A percentile compares a stretch with the other conserved stretches of the same genome.
Evolutionary conservation across 176 grass and related monocot species (phyloP).

Genomic region (Triticum turgidum): DNA sequence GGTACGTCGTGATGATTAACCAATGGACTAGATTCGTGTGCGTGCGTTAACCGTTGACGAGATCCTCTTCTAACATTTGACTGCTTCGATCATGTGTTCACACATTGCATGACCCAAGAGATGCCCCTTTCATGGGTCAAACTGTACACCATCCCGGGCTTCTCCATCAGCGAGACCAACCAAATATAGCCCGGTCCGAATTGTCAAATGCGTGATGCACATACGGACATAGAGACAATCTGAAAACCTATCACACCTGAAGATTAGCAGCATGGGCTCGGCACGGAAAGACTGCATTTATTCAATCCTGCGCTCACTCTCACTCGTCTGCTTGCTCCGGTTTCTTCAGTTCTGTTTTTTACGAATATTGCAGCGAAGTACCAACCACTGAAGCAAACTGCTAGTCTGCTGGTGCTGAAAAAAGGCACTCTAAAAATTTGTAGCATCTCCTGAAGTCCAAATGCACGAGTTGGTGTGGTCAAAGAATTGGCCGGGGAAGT

Average conservation of each 20-base stretch:
- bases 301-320: background rate
- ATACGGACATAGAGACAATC: background rate
- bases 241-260: background rate
- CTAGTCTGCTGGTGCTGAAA: background rate
- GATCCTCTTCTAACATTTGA: slow-evolving; percentile 29
- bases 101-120: slow-evolving; percentile 3
- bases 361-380: background rate
- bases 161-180: slow-evolving; percentile 13
- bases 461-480: slow-evolving; percentile 15
- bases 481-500: slow-evolving; percentile 13
- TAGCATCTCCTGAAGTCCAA: background rate
- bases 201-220: slow-evolving; percentile 26
- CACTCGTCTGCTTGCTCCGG: background rate
- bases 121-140: slow-evolving; percentile 8
- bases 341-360: background rate
- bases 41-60: slow-evolving; percentile 16
- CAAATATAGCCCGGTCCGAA: background rate
- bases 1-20: background rate
- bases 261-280: background rate
- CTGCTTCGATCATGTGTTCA: slow-evolving; percentile 45
- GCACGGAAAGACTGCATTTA: background rate
- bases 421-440: background rate
- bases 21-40: background rate
- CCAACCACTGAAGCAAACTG: background rate
- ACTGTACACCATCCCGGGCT: background rate